These are phyloP conservation scores for Penicillium digitatum DNA, from an alignment of 2,329 filamentous ascomycete genomes.

Conservation along the genomic window DNA sequence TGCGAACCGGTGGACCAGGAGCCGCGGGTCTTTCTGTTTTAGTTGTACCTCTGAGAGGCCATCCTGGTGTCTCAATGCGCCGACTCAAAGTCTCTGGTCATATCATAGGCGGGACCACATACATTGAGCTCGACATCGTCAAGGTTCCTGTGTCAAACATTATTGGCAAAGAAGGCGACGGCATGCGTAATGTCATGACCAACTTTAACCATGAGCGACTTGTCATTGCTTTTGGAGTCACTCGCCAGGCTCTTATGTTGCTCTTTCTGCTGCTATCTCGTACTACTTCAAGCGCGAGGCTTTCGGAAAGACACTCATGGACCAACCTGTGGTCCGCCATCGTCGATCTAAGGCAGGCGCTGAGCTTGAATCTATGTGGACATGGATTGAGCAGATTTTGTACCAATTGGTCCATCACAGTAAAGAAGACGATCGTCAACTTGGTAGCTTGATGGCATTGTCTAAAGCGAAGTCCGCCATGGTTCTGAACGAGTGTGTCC, in stretches of 20 bases:
- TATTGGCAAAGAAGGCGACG: slow-evolving; percentile 64
- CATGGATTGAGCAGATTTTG: slow-evolving; percentile 68
- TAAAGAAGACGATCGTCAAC: slow-evolving; percentile 47
- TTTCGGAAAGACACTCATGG: slow-evolving; percentile 65
- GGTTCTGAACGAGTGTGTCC: slow-evolving; percentile 67
- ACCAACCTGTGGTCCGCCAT: slow-evolving; percentile 70
- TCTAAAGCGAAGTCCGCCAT: slow-evolving; percentile 69
- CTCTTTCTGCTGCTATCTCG: slow-evolving; percentile 56
- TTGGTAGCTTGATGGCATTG: slow-evolving; percentile 69
- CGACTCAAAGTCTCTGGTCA: slow-evolving; percentile 64
- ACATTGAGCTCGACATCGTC: slow-evolving; percentile 72
- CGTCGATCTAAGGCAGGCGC: slow-evolving; percentile 67
- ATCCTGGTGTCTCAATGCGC: slow-evolving; percentile 65
- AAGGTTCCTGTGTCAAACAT: slow-evolving; percentile 67
- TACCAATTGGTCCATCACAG: slow-evolving; percentile 63
- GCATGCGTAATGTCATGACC: slow-evolving; percentile 72
- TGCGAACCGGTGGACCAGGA: slow-evolving; percentile 65
- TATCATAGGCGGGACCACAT: slow-evolving; percentile 65
- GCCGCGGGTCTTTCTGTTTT: slow-evolving; percentile 62
- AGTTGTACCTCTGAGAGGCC: slow-evolving; percentile 64
- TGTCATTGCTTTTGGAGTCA: slow-evolving; percentile 61
- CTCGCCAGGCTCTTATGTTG: slow-evolving; percentile 60
- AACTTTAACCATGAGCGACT: slow-evolving; percentile 79
- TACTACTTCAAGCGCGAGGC: slow-evolving; percentile 64
- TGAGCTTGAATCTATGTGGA: slow-evolving; percentile 64